Percentiles rank a stretch among this genome's conserved stretches.
phyloP scores from a whole-genome alignment of 2,329 filamentous ascomycete genomes.

The Fusarium scirpi region DNA sequence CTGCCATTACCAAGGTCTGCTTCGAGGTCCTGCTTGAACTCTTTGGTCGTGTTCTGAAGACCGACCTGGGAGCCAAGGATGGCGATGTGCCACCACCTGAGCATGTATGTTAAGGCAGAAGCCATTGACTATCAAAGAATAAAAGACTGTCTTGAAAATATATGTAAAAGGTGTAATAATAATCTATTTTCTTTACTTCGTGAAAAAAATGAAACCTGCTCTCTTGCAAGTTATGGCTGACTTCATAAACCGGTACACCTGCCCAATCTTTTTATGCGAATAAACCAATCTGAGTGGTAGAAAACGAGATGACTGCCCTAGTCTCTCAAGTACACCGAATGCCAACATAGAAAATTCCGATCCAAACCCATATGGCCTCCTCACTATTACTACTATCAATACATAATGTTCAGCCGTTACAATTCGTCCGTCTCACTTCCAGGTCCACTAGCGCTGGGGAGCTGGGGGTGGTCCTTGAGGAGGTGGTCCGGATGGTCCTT shows the following conservation, averaged over 20 bases:
- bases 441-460: slow-evolving; percentile 43
- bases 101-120: slow-evolving; percentile 72
- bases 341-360: slow-evolving; percentile 30
- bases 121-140: not conserved
- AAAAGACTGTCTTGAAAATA: not conserved
- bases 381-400: slow-evolving; percentile 22
- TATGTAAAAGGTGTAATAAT: slow-evolving; percentile 40
- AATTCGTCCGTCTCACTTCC: slow-evolving; percentile 33
- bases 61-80: slow-evolving; percentile 78
- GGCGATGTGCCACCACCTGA: slow-evolving; percentile 73
- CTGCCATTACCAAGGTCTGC: slow-evolving; percentile 85
- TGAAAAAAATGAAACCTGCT: slow-evolving; percentile 40
- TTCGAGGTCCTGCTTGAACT: slow-evolving; percentile 91
- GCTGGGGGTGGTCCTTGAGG: slow-evolving; percentile 48
- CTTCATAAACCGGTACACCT: slow-evolving; percentile 38
- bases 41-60: slow-evolving; percentile 81
- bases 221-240: slow-evolving; percentile 20
- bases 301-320: slow-evolving; percentile 22
- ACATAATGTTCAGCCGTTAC: slow-evolving; percentile 29
- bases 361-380: slow-evolving; percentile 13
- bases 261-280: slow-evolving; percentile 29
- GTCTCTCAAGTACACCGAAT: slow-evolving; percentile 33
- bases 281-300: slow-evolving; percentile 38
- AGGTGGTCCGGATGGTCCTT: slow-evolving; percentile 30
- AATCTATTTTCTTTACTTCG: slow-evolving; percentile 48